phyloP scores from a whole-genome alignment of 1,284 basidiomycete species.

The Neolentinus lepideus region DNA sequence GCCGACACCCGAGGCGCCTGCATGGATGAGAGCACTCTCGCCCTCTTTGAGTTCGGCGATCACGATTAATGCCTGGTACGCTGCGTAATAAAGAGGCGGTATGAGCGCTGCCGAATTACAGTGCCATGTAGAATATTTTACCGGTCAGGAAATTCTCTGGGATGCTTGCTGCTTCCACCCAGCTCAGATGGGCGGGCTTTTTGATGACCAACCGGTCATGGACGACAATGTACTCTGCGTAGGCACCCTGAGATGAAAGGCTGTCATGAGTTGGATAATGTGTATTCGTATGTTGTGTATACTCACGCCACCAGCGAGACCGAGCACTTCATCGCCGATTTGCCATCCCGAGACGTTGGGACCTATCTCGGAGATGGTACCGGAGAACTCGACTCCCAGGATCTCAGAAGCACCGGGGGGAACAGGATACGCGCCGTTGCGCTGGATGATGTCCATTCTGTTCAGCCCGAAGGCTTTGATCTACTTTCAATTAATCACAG shows the following conservation, averaged over 20 bases:
- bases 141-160: constrained; percentile 87
- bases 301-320: constrained; percentile 64
- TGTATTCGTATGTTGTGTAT: not conserved
- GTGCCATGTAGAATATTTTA: constrained; percentile 20
- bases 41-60: constrained; percentile 65
- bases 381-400: constrained; percentile 91
- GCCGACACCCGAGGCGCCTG: constrained; percentile 88
- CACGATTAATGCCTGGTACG: constrained; percentile 76
- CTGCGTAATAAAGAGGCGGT: constrained; percentile 26
- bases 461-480: constrained; percentile 82
- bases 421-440: constrained; percentile 71
- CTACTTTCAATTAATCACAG: constrained; percentile 24
- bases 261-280: not conserved
- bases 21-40: constrained; percentile 82
- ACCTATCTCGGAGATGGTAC: constrained; percentile 57
- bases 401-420: constrained; percentile 75
- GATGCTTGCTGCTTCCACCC: constrained; percentile 80
- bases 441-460: constrained; percentile 81
- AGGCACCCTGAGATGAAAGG: constrained; percentile 61
- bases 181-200: constrained; percentile 75
- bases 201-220: constrained; percentile 62
- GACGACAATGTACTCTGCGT: constrained; percentile 82
- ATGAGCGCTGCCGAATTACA: constrained; percentile 1
- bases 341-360: constrained; percentile 51
- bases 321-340: constrained; percentile 82